Evolutionary conservation across 768 basidiomycete species (phyloP).

Genomic region (Gloeopeniophorella convolvens): DNA sequence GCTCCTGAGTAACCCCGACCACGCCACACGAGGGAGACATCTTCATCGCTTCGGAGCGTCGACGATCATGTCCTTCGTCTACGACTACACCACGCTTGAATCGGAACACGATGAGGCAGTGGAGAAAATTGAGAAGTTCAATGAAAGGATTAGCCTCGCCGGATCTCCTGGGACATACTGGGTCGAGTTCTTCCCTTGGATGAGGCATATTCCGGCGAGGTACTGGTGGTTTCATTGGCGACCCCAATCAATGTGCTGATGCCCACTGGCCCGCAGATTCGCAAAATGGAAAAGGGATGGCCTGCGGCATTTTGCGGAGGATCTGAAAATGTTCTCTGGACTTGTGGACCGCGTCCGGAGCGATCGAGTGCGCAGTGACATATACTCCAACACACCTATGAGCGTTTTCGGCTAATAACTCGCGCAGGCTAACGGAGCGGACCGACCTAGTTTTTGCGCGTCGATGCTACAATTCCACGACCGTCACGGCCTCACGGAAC

Average conservation of each 20-base stretch:
- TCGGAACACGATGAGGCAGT: neutral
- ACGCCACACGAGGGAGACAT: constrained; percentile 25
- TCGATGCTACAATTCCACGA: neutral
- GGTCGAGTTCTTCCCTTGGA: neutral
- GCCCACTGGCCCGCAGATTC: neutral
- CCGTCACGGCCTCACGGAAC: neutral
- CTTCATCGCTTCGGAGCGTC: constrained; percentile 25
- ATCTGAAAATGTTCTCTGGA: neutral
- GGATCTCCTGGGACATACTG: neutral
- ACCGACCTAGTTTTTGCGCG: neutral
- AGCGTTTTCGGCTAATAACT: neutral
- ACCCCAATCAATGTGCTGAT: neutral
- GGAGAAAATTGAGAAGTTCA: neutral
- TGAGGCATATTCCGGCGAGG: neutral
- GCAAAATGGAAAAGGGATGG: neutral
- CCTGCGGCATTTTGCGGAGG: neutral
- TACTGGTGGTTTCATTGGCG: neutral
- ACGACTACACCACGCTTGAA: constrained; percentile 11
- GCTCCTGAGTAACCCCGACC: constrained; percentile 24
- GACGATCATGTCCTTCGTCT: constrained; percentile 22
- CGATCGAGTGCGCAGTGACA: neutral
- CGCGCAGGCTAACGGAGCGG: neutral
- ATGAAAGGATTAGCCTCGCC: neutral
- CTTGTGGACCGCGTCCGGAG: neutral
- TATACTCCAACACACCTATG: neutral